These are phyloP conservation scores for Rubus parviflorus DNA, from an alignment of 306 rosid genomes.

Conservation along the genomic window DNA sequence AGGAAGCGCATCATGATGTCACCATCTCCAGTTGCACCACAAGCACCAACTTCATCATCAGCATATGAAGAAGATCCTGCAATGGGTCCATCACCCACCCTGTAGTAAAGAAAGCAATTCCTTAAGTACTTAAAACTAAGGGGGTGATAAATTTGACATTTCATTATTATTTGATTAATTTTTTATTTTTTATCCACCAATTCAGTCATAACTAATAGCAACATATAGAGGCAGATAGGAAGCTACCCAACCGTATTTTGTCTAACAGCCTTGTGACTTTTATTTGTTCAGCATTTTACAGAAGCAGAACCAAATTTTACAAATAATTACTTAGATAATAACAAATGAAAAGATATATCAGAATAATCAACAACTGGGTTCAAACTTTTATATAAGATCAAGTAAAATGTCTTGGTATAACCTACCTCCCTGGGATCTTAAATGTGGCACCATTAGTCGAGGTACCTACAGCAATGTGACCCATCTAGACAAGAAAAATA, in stretches of 20 bases:
- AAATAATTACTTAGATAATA: not conserved
- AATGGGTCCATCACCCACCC: slow-evolving; percentile 97
- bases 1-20: slow-evolving; percentile 95
- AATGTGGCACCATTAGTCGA: slow-evolving; percentile 94
- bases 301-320: not conserved
- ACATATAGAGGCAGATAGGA: not conserved
- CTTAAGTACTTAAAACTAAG: not conserved
- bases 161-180: not conserved
- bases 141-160: not conserved
- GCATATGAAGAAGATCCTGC: slow-evolving; percentile 86
- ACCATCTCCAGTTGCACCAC: slow-evolving; percentile 96
- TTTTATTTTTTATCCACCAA: not conserved
- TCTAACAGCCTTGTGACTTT: not conserved
- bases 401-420: slow-evolving; percentile 6
- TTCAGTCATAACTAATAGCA: not conserved
- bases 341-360: not conserved
- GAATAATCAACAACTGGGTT: not conserved
- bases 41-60: slow-evolving; percentile 76
- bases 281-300: not conserved
- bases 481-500: slow-evolving; percentile 52
- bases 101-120: slow-evolving; percentile 34
- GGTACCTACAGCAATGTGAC: slow-evolving; percentile 87
- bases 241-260: not conserved
- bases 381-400: not conserved
- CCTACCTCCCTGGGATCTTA: slow-evolving; percentile 95